Conservation (phyloP, 768 basidiomycete species). For the Saitozyma podzolica region DNA sequence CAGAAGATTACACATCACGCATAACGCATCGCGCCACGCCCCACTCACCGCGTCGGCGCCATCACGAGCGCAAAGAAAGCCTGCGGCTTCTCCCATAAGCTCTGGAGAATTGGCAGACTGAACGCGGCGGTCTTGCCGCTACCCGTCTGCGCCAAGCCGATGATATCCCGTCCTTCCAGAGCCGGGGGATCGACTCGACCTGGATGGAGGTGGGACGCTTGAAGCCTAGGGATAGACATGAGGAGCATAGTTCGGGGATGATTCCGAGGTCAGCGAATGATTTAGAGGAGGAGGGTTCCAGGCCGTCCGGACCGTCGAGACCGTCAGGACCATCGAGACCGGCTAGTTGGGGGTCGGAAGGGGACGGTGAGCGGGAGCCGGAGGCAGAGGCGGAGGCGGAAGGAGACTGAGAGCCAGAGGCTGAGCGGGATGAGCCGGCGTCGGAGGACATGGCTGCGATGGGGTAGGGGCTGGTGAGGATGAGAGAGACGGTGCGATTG, state of each 20-base stretch:
- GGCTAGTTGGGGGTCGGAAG: neutral
- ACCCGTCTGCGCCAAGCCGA: constrained; percentile 96
- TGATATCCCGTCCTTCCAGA: constrained; percentile 87
- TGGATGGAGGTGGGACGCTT: constrained; percentile 90
- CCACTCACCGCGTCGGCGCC: constrained; percentile 74
- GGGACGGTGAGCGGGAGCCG: constrained; percentile 13
- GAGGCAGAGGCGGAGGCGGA: neutral
- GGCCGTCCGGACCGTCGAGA: constrained; percentile 3
- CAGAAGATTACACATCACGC: no score
- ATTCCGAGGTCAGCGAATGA: constrained; percentile 84
- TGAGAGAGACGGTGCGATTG: no score
- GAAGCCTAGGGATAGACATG: constrained; percentile 77
- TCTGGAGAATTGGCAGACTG: constrained; percentile 91
- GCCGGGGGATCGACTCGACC: constrained; percentile 80
- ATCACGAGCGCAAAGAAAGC: constrained; percentile 90
- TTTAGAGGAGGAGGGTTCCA: neutral
- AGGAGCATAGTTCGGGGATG: constrained; percentile 83
- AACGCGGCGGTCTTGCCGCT: constrained; percentile 98
- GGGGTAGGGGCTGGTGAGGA: neutral
- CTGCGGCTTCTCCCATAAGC: constrained; percentile 86
- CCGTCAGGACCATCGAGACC: neutral
- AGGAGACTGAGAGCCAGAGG: constrained; percentile 6
- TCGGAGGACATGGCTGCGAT: constrained; percentile 10
- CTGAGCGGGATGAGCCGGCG: constrained; percentile 19
- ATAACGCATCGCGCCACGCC: neutral